phyloP scores from a whole-genome alignment of 2,329 filamentous ascomycete species.

The Fusarium austroafricanum region DNA sequence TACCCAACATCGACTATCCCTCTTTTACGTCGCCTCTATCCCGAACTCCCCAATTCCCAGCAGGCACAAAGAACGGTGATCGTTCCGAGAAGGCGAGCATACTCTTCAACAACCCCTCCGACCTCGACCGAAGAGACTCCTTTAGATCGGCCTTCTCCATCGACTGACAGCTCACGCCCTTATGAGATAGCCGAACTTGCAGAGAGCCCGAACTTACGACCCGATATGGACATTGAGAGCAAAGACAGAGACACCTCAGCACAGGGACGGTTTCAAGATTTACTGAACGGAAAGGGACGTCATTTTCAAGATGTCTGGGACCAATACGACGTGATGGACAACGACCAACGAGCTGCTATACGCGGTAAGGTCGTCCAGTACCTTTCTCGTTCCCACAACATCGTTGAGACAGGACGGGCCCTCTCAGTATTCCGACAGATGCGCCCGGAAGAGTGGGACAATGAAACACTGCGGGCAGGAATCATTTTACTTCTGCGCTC shows the following conservation, averaged over 20 bases:
- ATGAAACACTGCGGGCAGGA: constrained; percentile 54
- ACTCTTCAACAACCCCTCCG: constrained; percentile 42
- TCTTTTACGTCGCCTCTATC: constrained; percentile 55
- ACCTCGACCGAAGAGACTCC: background rate
- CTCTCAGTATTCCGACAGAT: constrained; percentile 58
- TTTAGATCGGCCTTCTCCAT: background rate
- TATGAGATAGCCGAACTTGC: background rate
- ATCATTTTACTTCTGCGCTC: constrained; percentile 57
- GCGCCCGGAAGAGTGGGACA: constrained; percentile 53
- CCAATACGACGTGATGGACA: constrained; percentile 54
- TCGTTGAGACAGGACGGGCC: constrained; percentile 60
- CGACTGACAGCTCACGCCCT: background rate
- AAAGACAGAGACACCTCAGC: background rate
- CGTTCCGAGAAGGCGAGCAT: constrained; percentile 43
- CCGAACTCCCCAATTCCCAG: constrained; percentile 43
- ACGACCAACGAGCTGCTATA: constrained; percentile 45
- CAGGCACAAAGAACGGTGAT: constrained; percentile 21
- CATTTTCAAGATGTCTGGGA: constrained; percentile 58
- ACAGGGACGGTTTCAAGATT: constrained; percentile 11
- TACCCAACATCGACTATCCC: constrained; percentile 61
- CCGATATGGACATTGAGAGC: background rate
- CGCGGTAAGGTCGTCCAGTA: constrained; percentile 54
- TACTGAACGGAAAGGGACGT: constrained; percentile 45
- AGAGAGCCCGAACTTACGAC: background rate
- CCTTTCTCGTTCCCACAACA: constrained; percentile 57